Percentiles rank a stretch among this genome's conserved stretches.
Evolutionary conservation across 805 yeast species (phyloP).

Genomic region (Cyberlindnera meyerae): DNA sequence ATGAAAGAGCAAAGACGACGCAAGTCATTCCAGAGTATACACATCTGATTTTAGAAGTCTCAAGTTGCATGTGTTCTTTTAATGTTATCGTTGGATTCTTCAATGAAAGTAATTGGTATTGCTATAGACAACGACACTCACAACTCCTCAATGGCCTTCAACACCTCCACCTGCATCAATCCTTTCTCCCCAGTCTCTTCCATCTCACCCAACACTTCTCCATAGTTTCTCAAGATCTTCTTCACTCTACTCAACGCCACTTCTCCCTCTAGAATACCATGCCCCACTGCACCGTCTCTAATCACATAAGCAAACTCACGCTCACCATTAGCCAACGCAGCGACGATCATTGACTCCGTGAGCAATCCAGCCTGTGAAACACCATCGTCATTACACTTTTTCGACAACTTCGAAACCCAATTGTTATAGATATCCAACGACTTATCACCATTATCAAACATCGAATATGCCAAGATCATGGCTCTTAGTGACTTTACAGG

Average conservation of each 20-base stretch:
- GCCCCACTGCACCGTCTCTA: constrained; percentile 41
- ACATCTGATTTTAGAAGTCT: no score
- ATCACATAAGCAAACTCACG: constrained; percentile 50
- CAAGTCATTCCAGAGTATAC: no score
- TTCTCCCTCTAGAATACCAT: constrained; percentile 34
- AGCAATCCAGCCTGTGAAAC: constrained; percentile 40
- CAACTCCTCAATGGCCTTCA: constrained; percentile 15
- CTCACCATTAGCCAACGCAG: constrained; percentile 40
- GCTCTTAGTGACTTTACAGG: constrained; percentile 32
- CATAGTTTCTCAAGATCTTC: constrained; percentile 41
- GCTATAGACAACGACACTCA: no score
- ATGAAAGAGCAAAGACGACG: no score
- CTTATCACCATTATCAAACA: constrained; percentile 34
- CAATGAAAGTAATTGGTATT: no score
- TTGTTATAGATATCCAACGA: constrained; percentile 43
- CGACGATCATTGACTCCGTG: constrained; percentile 43
- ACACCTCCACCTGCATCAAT: constrained; percentile 12
- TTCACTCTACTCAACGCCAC: constrained; percentile 38
- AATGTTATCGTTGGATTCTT: no score
- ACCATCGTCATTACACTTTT: constrained; percentile 27
- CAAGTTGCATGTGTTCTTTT: no score
- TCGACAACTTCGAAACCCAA: constrained; percentile 36
- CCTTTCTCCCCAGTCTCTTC: constrained; percentile 25
- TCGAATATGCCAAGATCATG: constrained; percentile 38
- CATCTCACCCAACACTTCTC: constrained; percentile 43